phyloP scores from a whole-genome alignment of 371 early-diverging fungal genomes.

The Rhizopus microsporus region DNA sequence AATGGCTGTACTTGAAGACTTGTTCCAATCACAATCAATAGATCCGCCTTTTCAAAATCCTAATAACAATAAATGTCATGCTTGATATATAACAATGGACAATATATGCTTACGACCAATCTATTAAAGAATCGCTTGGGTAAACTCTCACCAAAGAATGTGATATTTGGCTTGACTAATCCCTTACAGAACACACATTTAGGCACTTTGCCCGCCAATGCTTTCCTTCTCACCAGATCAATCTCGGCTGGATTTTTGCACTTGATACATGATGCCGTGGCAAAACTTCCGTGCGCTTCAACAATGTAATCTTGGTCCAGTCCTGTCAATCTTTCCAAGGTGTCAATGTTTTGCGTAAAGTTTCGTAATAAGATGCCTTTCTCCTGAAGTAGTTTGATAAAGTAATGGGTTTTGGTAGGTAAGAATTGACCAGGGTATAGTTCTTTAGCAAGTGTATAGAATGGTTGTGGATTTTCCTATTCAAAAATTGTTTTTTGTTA shows the following conservation, averaged over 20 bases:
- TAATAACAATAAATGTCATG: slow-evolving; percentile 20
- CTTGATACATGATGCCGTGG: slow-evolving; percentile 75
- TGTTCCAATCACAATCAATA: slow-evolving; percentile 93
- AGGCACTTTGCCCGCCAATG: slow-evolving; percentile 69
- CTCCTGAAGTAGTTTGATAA: slow-evolving; percentile 76
- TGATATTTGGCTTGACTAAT: slow-evolving; percentile 91
- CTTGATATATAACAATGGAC: background rate
- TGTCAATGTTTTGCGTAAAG: slow-evolving; percentile 97
- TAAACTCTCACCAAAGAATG: slow-evolving; percentile 92
- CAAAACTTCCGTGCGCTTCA: slow-evolving; percentile 95
- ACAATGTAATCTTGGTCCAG: slow-evolving; percentile 72
- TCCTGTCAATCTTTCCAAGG: slow-evolving; percentile 87
- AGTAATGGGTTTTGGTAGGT: slow-evolving; percentile 88
- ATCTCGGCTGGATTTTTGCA: slow-evolving; percentile 48
- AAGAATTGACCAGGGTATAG: slow-evolving; percentile 82
- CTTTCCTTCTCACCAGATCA: slow-evolving; percentile 33
- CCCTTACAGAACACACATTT: slow-evolving; percentile 67
- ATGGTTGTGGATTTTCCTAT: slow-evolving; percentile 81
- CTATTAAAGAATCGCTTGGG: slow-evolving; percentile 74
- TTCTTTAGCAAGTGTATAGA: slow-evolving; percentile 89
- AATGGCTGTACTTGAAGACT: slow-evolving; percentile 89
- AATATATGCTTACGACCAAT: slow-evolving; percentile 40
- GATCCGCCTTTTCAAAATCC: slow-evolving; percentile 77
- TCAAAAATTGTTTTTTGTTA: background rate
- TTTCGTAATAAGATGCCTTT: slow-evolving; percentile 76